Percentiles rank a stretch among this genome's conserved stretches.
These are phyloP conservation scores for Thinopyrum elongatum DNA, from an alignment of 176 grass and related monocot genomes.

Conservation along the genomic window DNA sequence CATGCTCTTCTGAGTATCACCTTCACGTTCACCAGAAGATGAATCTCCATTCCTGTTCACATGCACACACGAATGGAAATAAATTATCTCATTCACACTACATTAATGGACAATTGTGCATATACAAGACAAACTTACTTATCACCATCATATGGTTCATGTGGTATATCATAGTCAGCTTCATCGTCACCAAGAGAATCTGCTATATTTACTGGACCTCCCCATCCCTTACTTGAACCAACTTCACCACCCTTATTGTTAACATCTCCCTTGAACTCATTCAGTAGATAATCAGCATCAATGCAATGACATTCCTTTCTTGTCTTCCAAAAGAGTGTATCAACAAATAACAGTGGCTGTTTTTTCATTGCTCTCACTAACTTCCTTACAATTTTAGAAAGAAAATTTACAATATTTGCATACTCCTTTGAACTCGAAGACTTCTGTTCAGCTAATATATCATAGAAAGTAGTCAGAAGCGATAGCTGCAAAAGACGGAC, in stretches of 20 bases:
- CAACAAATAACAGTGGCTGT: slow-evolving; percentile 88
- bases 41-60: slow-evolving; percentile 57
- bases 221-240: slow-evolving; percentile 43
- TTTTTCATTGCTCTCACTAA: slow-evolving; percentile 84
- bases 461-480: slow-evolving; percentile 74
- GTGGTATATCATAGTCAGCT: slow-evolving; percentile 66
- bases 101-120: background rate
- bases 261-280: slow-evolving; percentile 55
- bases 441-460: slow-evolving; percentile 83
- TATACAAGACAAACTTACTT: slow-evolving; percentile 46
- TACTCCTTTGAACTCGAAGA: slow-evolving; percentile 65
- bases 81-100: background rate
- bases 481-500: slow-evolving; percentile 66
- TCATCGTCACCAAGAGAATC: slow-evolving; percentile 99
- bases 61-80: slow-evolving; percentile 6
- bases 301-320: slow-evolving; percentile 89
- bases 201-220: slow-evolving; percentile 66
- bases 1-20: slow-evolving; percentile 39
- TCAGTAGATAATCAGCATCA: slow-evolving; percentile 62
- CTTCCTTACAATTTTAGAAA: slow-evolving; percentile 85
- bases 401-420: slow-evolving; percentile 79
- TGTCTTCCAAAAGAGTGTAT: slow-evolving; percentile 95
- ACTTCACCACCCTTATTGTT: slow-evolving; percentile 38
- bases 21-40: slow-evolving; percentile 45
- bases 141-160: slow-evolving; percentile 58